Conservation (phyloP, 116 monocot species). For the Zostera marina region DNA sequence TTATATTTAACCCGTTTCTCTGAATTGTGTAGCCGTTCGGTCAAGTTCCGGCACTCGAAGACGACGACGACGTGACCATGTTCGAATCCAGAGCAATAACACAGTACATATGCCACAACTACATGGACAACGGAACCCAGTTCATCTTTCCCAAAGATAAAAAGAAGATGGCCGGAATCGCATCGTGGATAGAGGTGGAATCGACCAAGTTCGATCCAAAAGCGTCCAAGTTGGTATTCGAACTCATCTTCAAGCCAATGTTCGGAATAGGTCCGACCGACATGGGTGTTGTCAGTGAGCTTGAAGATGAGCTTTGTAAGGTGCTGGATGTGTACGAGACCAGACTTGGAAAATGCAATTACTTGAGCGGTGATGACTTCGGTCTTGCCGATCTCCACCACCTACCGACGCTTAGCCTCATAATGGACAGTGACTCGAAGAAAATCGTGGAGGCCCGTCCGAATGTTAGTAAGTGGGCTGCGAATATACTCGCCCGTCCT, state of each 20-base stretch:
- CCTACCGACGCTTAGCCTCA: conserved; percentile 3
- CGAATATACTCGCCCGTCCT: neutral
- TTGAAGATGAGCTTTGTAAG: conserved; percentile 15
- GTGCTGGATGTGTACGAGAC: conserved; percentile 41
- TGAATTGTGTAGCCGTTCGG: conserved; percentile 47
- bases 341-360: conserved; percentile 14
- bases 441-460: conserved; percentile 5
- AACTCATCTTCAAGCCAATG: conserved; percentile 11
- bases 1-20: too few species aligned
- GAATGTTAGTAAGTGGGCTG: conserved; percentile 10
- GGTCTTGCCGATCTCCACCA: conserved; percentile 29
- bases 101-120: conserved; percentile 14
- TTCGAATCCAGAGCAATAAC: conserved; percentile 36
- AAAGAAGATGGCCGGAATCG: conserved; percentile 11
- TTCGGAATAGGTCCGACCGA: conserved; percentile 8
- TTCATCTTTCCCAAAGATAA: conserved; percentile 7
- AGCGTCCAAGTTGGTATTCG: conserved; percentile 9
- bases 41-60: conserved; percentile 36
- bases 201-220: conserved; percentile 21
- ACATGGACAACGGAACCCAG: conserved; percentile 4
- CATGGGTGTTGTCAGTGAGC: conserved; percentile 7
- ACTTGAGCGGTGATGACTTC: conserved; percentile 29
- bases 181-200: conserved; percentile 35
- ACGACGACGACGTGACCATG: conserved; percentile 20
- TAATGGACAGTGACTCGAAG: conserved; percentile 3